Conservation (phyloP, 2,329 filamentous ascomycete species). For the Trichoderma endophyticum region DNA sequence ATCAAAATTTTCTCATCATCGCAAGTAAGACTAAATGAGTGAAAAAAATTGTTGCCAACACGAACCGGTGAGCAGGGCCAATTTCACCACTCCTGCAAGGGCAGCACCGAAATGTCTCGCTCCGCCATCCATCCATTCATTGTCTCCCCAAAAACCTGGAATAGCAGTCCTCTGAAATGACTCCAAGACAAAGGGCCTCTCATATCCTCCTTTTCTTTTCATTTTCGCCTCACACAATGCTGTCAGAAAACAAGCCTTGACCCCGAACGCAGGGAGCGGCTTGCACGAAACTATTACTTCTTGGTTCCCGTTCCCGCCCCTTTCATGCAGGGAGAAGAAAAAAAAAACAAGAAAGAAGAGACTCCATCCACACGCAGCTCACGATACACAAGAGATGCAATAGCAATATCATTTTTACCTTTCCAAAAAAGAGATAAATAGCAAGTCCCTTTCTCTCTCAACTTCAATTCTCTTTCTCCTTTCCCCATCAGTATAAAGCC, state of each 20-base stretch:
- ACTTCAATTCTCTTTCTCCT: background rate
- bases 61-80: background rate
- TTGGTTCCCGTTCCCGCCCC: background rate
- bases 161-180: background rate
- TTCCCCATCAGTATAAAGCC: background rate
- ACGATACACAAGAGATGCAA: background rate
- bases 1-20: background rate
- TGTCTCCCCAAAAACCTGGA: background rate
- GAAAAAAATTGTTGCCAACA: background rate
- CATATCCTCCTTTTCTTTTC: background rate
- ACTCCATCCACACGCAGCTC: background rate
- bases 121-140: background rate
- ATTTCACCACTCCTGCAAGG: background rate
- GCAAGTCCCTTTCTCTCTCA: background rate
- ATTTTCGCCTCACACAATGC: background rate
- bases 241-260: background rate
- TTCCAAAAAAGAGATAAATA: conserved; percentile 11
- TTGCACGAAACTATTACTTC: background rate
- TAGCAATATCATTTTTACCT: background rate
- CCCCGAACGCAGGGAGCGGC: background rate
- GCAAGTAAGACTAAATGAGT: background rate
- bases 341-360: background rate
- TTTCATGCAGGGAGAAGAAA: conserved; percentile 1
- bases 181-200: background rate
- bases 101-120: background rate